Evolutionary conservation across 805 yeast genomes (phyloP), one percentile per base, ranked within the genome.

Genomic region (Kuraishia molischiana): DNA sequence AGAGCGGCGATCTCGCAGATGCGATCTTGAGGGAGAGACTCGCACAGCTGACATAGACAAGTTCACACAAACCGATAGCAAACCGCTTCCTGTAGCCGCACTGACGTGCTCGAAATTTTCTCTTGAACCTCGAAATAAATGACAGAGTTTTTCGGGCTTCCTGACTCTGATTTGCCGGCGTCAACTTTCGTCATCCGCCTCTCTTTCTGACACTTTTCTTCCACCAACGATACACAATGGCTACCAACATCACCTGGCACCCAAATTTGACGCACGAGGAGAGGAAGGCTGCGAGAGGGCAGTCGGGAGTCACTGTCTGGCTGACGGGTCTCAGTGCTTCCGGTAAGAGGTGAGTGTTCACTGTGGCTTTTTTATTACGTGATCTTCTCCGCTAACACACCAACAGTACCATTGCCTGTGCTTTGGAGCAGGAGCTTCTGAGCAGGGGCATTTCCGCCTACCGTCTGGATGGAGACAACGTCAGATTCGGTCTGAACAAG

Each of bases 171-270:
- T n/a, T n/a, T n/a, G n/a, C n/a, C n/a, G n/a, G n/a, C n/a, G n/a
- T n/a, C n/a, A n/a, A n/a, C n/a, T n/a, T n/a, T n/a, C n/a, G n/a
- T n/a, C n/a, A n/a, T n/a, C n/a, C n/a, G n/a, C n/a, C n/a, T n/a
- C n/a, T n/a, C n/a, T n/a, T n/a, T n/a, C n/a, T n/a, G n/a, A n/a
- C n/a, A n/a, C n/a, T n/a, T n/a, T n/a, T n/a, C n/a, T n/a, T n/a
- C n/a, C n/a, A n/a, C n/a, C n/a, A n/a, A n/a, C n/a, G n/a, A n/a
- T n/a, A n/a, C n/a, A n/a, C 43, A 48, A 90, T 90, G 97, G 92
- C 96, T 47, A 80, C 95, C 31, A 90, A 90, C 57, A 86, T 90
- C 59, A 87, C 97, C 47, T 90, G 97, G 97, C 97, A 90, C 65
- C 77, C 76, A 49, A 90, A 92, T 54, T 66, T 90, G 50, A 79